Base-by-base conservation (phyloP, 495 filamentous ascomycete species). In the Talaromyces wortmannii region DNA sequence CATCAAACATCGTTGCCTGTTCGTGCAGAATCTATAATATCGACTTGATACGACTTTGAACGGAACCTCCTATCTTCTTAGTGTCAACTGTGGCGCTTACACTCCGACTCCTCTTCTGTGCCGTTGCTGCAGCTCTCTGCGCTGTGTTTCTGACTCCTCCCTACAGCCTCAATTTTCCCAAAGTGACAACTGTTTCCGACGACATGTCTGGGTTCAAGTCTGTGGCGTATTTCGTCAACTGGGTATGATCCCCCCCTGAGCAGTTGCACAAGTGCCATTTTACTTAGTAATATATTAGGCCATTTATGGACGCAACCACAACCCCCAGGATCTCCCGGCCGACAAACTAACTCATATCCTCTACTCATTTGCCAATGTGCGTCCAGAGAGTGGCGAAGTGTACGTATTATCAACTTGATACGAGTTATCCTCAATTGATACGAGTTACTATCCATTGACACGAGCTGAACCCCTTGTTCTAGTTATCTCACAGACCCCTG, bases 341-440 rank as follows among this genome's bases (percentile, higher is more conserved):
- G 82, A 90, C 45, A 89, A 95, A 52, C 75, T 98, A 31, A 98
- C 92, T 0, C 94, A 98, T 71, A 75, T 97, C 5, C 82, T 97
- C 13, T 98, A 96, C 61, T 81, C 92, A 30, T 96, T 96, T 66
- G 91, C 88, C 45, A 91, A 95, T 62, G 79, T 95, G 40, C 81
- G 79, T 1, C 77, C 84, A 0, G 88, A 92, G 13, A 77, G 63
- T 49, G 91, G 91, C 15, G 85, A 91, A 68, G 90, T 96, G 73
- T 91, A 80, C 57, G 75, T 51, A 7, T 55, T n/a, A 12, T 15
- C 42, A 16, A 30, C 32, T 23, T 23, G 23, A 23, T 23, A 23
- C 23, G 23, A 23, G 23, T 23, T 23, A 23, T 23, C 23, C 1
- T 23, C 23, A 23, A 23, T 23, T 23, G 23, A 29, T 49, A 55